phyloP scores from a whole-genome alignment of 2,329 filamentous ascomycete genomes.

The Penicillium sp. region DNA sequence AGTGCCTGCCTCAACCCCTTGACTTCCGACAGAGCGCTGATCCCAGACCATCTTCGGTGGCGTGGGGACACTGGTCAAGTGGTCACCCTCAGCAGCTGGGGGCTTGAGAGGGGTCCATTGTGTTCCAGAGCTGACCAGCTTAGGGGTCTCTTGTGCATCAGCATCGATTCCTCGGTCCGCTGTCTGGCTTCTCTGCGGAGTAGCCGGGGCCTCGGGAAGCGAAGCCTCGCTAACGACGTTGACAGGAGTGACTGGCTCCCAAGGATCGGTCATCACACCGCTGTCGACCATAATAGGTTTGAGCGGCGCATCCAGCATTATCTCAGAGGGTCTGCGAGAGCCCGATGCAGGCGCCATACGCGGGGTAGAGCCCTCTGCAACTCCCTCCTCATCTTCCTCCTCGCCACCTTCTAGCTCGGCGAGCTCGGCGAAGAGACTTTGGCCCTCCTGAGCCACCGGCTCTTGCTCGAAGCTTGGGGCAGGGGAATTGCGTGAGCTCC shows the following conservation, averaged over 20 bases:
- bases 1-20: slow-evolving; percentile 16
- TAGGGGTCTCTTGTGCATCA: slow-evolving; percentile 20
- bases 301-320: slow-evolving; percentile 20
- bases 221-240: slow-evolving; percentile 7
- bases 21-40: slow-evolving; percentile 21
- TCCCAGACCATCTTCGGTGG: slow-evolving; percentile 45
- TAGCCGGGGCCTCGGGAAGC: slow-evolving; percentile 19
- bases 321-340: slow-evolving; percentile 35
- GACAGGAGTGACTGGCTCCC: slow-evolving; percentile 40
- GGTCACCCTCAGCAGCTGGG: slow-evolving; percentile 24
- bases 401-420: slow-evolving; percentile 71
- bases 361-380: slow-evolving; percentile 39
- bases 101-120: slow-evolving; percentile 43
- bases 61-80: slow-evolving; percentile 33
- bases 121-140: slow-evolving; percentile 41
- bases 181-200: slow-evolving; percentile 17
- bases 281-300: slow-evolving; percentile 57
- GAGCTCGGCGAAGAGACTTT: slow-evolving; percentile 89
- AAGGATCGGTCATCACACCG: slow-evolving; percentile 62
- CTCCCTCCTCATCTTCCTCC: slow-evolving; percentile 64
- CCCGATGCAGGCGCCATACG: slow-evolving; percentile 30
- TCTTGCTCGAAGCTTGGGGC: slow-evolving; percentile 52
- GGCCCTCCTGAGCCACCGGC: slow-evolving; percentile 53
- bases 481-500: slow-evolving; percentile 52
- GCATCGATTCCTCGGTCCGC: slow-evolving; percentile 17